A percentile compares a stretch with the other conserved stretches of the same genome.
These are phyloP conservation scores for Ulmus americana DNA, from an alignment of 331 rosid genomes.

Conservation along the genomic window DNA sequence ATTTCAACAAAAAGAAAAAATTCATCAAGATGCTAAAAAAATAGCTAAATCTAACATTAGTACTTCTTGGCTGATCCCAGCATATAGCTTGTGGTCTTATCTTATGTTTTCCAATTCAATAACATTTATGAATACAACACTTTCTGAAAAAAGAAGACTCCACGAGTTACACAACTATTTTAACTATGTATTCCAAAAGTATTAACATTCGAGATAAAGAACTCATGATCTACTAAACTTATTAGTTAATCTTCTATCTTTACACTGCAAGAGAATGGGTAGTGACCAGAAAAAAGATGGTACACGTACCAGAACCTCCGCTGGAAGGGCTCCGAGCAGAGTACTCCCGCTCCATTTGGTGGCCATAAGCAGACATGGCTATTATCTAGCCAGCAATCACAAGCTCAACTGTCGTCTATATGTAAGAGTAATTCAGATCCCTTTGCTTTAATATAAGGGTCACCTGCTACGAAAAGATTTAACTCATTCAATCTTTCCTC, in stretches of 20 bases:
- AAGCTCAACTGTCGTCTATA: constrained; percentile 21
- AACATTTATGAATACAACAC: background rate
- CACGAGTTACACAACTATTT: background rate
- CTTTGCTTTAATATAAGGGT: constrained; percentile 27
- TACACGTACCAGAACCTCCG: constrained; percentile 47
- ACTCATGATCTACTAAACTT: background rate
- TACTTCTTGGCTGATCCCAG: too few relatives aligned
- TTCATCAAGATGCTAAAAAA: too few relatives aligned
- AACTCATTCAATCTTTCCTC: constrained; percentile 1
- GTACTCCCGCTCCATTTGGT: constrained; percentile 56
- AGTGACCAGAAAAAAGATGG: constrained; percentile 7
- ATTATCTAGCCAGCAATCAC: constrained; percentile 13
- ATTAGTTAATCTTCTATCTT: background rate
- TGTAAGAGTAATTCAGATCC: constrained; percentile 14
- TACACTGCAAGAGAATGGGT: background rate
- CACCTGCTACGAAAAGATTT: constrained; percentile 31
- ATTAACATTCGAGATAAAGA: background rate
- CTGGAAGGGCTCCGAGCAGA: constrained; percentile 43
- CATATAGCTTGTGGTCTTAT: background rate
- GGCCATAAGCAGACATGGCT: constrained; percentile 59
- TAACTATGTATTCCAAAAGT: background rate
- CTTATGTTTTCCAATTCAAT: background rate
- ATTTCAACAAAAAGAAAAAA: background rate
- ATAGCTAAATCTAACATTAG: too few relatives aligned
- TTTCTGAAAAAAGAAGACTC: background rate